These are phyloP conservation scores for Wickerhamiella azyma DNA, from an alignment of 805 yeast species.

Conservation along the genomic window DNA sequence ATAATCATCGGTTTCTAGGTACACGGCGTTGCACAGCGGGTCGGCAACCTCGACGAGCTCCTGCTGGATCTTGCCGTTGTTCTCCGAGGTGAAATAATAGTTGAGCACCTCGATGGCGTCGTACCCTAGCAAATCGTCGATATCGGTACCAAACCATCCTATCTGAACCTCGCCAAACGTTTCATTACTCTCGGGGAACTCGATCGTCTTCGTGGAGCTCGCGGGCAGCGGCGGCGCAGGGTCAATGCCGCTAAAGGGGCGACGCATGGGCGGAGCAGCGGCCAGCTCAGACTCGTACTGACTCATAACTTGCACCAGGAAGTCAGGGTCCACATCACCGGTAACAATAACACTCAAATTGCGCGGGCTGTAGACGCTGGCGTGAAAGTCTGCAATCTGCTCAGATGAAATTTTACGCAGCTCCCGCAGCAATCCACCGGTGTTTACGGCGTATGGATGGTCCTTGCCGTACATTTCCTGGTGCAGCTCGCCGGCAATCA, in stretches of 20 bases:
- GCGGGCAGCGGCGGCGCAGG: slow-evolving; percentile 32
- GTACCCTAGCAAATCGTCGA: slow-evolving; percentile 36
- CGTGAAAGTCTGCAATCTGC: slow-evolving; percentile 65
- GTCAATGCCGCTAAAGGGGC: slow-evolving; percentile 31
- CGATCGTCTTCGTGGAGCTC: slow-evolving; percentile 37
- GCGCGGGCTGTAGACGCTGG: slow-evolving; percentile 58
- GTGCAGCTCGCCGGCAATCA: slow-evolving; percentile 29
- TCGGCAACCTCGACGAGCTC: slow-evolving; percentile 66
- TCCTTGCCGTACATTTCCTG: slow-evolving; percentile 29
- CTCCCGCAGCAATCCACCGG: slow-evolving; percentile 79
- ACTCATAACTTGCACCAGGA: slow-evolving; percentile 44
- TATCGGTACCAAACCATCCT: slow-evolving; percentile 72
- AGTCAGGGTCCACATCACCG: slow-evolving; percentile 74
- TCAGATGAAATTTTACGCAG: slow-evolving; percentile 60
- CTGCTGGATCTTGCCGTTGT: slow-evolving; percentile 62
- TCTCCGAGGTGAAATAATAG: slow-evolving; percentile 59
- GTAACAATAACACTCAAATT: slow-evolving; percentile 70
- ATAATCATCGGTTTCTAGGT: slow-evolving; percentile 62
- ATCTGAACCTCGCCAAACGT: slow-evolving; percentile 60
- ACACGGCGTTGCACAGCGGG: slow-evolving; percentile 64
- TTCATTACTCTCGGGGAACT: slow-evolving; percentile 85
- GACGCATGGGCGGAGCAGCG: slow-evolving; percentile 59
- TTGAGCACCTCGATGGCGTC: slow-evolving; percentile 62
- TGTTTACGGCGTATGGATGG: slow-evolving; percentile 83
- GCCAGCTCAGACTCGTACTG: slow-evolving; percentile 41